Conservation (phyloP, 2,329 filamentous ascomycete genomes). For the Sporothrix brasiliensis region DNA sequence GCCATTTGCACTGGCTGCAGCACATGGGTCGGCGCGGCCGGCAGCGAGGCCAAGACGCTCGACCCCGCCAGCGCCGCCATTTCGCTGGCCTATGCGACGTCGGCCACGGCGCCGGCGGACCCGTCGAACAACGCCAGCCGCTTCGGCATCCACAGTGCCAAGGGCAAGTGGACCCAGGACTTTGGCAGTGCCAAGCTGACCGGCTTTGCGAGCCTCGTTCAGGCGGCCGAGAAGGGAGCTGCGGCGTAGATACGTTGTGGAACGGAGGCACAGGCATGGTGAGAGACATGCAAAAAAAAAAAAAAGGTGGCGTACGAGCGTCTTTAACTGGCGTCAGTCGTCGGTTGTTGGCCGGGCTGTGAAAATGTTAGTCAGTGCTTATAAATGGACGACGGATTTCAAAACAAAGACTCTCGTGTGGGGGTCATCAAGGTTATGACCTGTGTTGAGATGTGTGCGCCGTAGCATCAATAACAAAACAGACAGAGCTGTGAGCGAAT, state of each 20-base stretch:
- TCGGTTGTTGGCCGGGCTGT: neutral
- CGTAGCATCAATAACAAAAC: too few relatives aligned
- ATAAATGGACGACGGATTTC: neutral
- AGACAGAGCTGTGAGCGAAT: too few relatives aligned
- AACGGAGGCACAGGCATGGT: neutral
- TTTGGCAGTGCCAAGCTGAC: conserved; percentile 39
- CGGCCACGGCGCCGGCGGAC: conserved; percentile 35
- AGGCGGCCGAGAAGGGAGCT: conserved; percentile 29
- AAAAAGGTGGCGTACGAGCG: neutral
- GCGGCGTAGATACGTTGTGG: neutral
- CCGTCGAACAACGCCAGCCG: conserved; percentile 40
- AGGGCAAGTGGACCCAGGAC: conserved; percentile 39
- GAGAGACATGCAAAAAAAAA: neutral
- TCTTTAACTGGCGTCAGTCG: neutral
- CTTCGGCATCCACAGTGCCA: conserved; percentile 41
- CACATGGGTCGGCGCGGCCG: conserved; percentile 39
- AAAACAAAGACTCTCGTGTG: neutral
- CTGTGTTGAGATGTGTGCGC: neutral
- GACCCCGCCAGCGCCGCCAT: conserved; percentile 39
- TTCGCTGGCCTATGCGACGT: conserved; percentile 39
- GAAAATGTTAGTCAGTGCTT: neutral
- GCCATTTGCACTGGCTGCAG: conserved; percentile 48
- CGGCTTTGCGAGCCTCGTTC: conserved; percentile 39
- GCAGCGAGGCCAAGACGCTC: conserved; percentile 37
- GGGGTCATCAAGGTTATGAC: neutral